Conservation (phyloP, 1,139 yeast genomes). For the Saccharomyces hybrid region DNA sequence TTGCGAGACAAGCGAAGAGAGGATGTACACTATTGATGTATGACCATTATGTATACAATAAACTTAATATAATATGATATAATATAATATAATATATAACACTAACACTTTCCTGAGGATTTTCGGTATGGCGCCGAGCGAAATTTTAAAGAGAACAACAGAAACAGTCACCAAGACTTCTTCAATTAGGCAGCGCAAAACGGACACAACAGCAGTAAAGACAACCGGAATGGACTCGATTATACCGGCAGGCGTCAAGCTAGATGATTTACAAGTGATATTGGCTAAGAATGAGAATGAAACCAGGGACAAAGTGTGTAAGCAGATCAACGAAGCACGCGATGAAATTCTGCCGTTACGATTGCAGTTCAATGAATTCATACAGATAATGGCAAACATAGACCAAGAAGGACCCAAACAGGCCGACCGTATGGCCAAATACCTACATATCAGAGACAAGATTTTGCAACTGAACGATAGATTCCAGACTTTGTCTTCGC, state of each 20-base stretch:
- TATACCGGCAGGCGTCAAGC: slow-evolving; percentile 5
- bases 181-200: not conserved
- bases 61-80: not conserved
- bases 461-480: slow-evolving; percentile 18
- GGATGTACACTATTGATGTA: not conserved
- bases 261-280: slow-evolving; percentile 17
- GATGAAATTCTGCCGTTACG: slow-evolving; percentile 24
- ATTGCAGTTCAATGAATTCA: slow-evolving; percentile 24
- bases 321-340: slow-evolving; percentile 12
- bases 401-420: slow-evolving; percentile 9
- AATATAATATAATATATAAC: not conserved
- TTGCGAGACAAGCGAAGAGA: not conserved
- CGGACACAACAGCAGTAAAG: not conserved
- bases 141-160: not conserved
- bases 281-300: slow-evolving; percentile 11
- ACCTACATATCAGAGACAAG: slow-evolving; percentile 12
- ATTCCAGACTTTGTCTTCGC: slow-evolving; percentile 22
- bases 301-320: slow-evolving; percentile 9
- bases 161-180: not conserved
- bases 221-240: not conserved
- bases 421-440: not conserved
- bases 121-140: not conserved
- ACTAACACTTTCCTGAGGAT: not conserved
- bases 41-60: not conserved
- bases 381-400: slow-evolving; percentile 20